Conservation (phyloP, 1,139 yeast species). For the Nematodospora anomalae region DNA sequence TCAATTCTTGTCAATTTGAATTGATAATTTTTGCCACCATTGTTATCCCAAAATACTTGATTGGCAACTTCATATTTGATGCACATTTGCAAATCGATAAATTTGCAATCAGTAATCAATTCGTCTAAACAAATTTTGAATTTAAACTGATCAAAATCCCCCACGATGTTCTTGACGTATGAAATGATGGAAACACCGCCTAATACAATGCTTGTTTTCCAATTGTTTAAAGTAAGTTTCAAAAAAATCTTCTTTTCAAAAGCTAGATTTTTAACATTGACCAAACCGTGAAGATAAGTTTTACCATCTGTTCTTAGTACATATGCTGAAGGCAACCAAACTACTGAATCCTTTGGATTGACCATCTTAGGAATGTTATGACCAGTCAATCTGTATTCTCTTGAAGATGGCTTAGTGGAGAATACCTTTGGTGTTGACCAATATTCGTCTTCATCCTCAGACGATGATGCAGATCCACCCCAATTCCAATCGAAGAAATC, state of each 20-base stretch:
- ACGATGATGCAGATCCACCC: constrained; percentile 8
- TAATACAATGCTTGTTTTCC: constrained; percentile 35
- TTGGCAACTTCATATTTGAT: constrained; percentile 26
- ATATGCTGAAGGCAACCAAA: constrained; percentile 16
- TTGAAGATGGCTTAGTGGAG: constrained; percentile 1
- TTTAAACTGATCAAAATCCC: constrained; percentile 38
- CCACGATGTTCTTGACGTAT: constrained; percentile 27
- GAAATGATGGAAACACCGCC: constrained; percentile 22
- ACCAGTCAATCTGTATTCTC: constrained; percentile 15
- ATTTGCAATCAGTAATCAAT: constrained; percentile 14
- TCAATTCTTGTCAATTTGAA: constrained; percentile 20
- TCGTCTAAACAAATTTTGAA: constrained; percentile 35
- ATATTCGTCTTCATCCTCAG: constrained; percentile 16
- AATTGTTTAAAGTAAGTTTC: constrained; percentile 39
- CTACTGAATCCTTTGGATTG: constrained; percentile 2
- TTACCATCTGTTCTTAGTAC: constrained; percentile 15
- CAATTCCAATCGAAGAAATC: constrained; percentile 19
- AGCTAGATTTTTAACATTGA: constrained; percentile 39
- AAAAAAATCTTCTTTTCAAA: constrained; percentile 38
- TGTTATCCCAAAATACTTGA: constrained; percentile 38
- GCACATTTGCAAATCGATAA: constrained; percentile 25
- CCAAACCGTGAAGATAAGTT: constrained; percentile 25
- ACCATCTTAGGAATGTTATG: constrained; percentile 15
- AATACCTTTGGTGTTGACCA: constrained; percentile 8
- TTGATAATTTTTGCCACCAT: constrained; percentile 29